Evolutionary conservation across 2,329 filamentous ascomycete species (phyloP).

Genomic region (Lecanoromycetidae sp.): DNA sequence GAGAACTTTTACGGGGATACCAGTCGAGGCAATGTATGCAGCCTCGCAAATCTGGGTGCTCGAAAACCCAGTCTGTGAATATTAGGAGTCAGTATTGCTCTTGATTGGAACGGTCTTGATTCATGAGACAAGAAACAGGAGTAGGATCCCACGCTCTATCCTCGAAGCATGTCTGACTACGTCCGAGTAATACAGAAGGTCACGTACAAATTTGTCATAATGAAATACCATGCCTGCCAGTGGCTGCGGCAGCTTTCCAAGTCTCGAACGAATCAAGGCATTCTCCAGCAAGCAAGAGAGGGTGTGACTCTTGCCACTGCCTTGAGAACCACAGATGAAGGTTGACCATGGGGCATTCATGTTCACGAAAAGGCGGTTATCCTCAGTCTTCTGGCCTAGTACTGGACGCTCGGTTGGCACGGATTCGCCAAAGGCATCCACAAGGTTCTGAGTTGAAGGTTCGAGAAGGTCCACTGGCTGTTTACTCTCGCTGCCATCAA

Average conservation of each 20-base stretch:
- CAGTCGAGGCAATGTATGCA: slow-evolving; percentile 39
- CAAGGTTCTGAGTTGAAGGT: too few relatives aligned
- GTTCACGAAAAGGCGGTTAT: slow-evolving; percentile 36
- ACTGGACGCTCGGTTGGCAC: neutral
- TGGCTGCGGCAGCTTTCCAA: slow-evolving; percentile 36
- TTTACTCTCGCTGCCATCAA: slow-evolving; percentile 1
- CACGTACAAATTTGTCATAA: slow-evolving; percentile 42
- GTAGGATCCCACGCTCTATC: too few relatives aligned
- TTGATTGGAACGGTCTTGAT: too few relatives aligned
- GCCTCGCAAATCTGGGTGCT: slow-evolving; percentile 40
- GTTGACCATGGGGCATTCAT: slow-evolving; percentile 44
- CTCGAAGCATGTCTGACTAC: too few relatives aligned
- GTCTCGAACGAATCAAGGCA: slow-evolving; percentile 25
- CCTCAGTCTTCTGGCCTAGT: slow-evolving; percentile 6
- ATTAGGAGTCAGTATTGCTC: too few relatives aligned
- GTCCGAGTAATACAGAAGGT: too few relatives aligned
- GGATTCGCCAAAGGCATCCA: neutral
- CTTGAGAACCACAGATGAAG: slow-evolving; percentile 53
- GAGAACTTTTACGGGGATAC: slow-evolving; percentile 39
- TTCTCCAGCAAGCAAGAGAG: slow-evolving; percentile 44
- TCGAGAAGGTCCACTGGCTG: neutral
- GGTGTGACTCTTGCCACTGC: slow-evolving; percentile 50
- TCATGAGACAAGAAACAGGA: too few relatives aligned
- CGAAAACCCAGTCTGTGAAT: slow-evolving; percentile 26
- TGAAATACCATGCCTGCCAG: slow-evolving; percentile 45